phyloP scores from a whole-genome alignment of 1,284 basidiomycete genomes.

The Peniophora sp. region DNA sequence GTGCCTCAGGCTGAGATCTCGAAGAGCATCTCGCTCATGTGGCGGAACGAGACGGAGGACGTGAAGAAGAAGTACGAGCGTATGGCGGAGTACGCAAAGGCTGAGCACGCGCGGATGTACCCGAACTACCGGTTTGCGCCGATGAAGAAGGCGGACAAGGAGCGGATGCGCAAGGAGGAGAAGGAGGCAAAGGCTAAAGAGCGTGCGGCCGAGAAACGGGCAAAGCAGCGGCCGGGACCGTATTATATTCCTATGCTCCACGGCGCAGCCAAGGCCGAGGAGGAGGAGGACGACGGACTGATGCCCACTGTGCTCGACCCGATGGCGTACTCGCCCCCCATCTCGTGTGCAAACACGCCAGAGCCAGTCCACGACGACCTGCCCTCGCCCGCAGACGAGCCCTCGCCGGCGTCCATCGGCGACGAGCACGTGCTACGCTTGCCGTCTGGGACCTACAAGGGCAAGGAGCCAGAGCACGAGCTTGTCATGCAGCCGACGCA shows the following conservation, averaged over 20 bases:
- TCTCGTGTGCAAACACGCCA: neutral
- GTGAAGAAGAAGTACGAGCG: conserved; percentile 62
- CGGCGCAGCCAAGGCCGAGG: neutral
- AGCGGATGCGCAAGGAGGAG: conserved; percentile 18
- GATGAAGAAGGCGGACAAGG: conserved; percentile 54
- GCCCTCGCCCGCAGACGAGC: no score
- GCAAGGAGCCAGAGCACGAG: no score
- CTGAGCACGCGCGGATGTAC: conserved; percentile 53
- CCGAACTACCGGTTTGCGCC: conserved; percentile 69
- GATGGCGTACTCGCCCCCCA: neutral
- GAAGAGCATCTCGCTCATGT: neutral
- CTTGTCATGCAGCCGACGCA: no score
- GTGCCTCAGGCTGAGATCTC: neutral
- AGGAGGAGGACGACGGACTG: neutral
- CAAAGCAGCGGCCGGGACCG: neutral
- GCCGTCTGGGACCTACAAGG: no score
- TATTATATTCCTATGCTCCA: neutral
- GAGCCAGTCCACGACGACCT: neutral
- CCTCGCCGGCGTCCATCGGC: no score
- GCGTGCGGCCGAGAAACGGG: neutral
- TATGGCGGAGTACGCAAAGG: conserved; percentile 59
- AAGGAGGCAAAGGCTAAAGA: conserved; percentile 19
- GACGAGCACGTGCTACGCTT: no score
- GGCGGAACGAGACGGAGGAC: conserved; percentile 34
- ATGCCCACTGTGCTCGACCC: neutral